Percentiles rank a stretch among this genome's conserved stretches.
Conservation (phyloP, 495 filamentous ascomycete genomes). For the Trichocladium uniseriatum region DNA sequence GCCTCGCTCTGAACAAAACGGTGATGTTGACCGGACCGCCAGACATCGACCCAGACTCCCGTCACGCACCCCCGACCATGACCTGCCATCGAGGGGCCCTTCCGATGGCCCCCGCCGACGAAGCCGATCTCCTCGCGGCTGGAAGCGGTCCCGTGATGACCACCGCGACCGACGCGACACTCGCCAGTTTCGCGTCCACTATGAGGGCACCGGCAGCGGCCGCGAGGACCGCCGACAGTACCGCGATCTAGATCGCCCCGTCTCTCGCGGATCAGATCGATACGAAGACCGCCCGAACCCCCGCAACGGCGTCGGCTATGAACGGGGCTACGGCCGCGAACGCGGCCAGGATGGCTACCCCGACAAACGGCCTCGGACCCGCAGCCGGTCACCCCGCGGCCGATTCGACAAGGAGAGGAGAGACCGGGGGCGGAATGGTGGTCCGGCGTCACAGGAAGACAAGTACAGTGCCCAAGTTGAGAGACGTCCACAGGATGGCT, state of each 20-base stretch:
- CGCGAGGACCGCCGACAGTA: constrained; percentile 38
- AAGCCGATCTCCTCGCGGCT: constrained; percentile 41
- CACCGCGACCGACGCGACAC: constrained; percentile 41
- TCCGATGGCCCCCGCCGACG: constrained; percentile 42
- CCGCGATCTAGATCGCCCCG: constrained; percentile 57
- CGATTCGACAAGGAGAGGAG: constrained; percentile 35
- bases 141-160: constrained; percentile 60
- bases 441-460: constrained; percentile 17
- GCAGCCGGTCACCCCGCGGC: constrained; percentile 55
- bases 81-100: constrained; percentile 63
- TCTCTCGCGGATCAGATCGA: constrained; percentile 38
- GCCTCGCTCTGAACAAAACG: constrained; percentile 43
- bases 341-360: constrained; percentile 32
- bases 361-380: constrained; percentile 57
- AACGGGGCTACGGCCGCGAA: constrained; percentile 11
- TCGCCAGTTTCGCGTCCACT: constrained; percentile 51
- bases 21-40: constrained; percentile 56
- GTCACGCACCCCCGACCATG: constrained; percentile 66
- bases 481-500: constrained; percentile 29
- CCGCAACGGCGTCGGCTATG: constrained; percentile 7
- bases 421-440: constrained; percentile 23
- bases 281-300: constrained; percentile 38
- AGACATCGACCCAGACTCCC: constrained; percentile 56
- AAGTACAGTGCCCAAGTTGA: constrained; percentile 37
- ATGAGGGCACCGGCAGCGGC: constrained; percentile 44